phyloP scores from a whole-genome alignment of 805 yeast genomes.

The Nematodospora valgi region DNA sequence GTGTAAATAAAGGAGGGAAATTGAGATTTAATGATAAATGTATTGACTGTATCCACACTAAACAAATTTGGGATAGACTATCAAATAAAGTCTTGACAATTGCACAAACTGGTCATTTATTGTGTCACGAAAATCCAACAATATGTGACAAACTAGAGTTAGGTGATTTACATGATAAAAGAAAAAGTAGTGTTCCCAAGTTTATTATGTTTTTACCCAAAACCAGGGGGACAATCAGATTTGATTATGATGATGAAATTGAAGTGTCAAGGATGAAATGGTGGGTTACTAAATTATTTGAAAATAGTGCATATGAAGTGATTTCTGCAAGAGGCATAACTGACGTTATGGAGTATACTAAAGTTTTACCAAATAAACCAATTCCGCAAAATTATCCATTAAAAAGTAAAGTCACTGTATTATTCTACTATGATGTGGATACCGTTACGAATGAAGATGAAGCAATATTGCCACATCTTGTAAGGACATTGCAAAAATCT shows the following conservation, averaged over 20 bases:
- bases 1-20: slow-evolving; percentile 25
- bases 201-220: slow-evolving; percentile 54
- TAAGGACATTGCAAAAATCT: slow-evolving; percentile 57
- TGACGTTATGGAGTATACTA: slow-evolving; percentile 26
- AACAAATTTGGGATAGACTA: slow-evolving; percentile 55
- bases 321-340: slow-evolving; percentile 26
- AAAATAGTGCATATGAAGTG: slow-evolving; percentile 41
- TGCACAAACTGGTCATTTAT: slow-evolving; percentile 52
- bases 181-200: slow-evolving; percentile 28
- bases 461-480: slow-evolving; percentile 54
- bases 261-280: slow-evolving; percentile 29
- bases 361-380: slow-evolving; percentile 28
- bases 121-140: slow-evolving; percentile 49
- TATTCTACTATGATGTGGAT: slow-evolving; percentile 51
- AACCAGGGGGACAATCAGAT: slow-evolving; percentile 42
- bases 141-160: slow-evolving; percentile 55
- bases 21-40: slow-evolving; percentile 38
- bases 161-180: slow-evolving; percentile 18
- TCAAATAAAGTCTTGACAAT: slow-evolving; percentile 43
- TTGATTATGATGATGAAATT: slow-evolving; percentile 41
- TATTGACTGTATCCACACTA: slow-evolving; percentile 48
- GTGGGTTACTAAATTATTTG: slow-evolving; percentile 47
- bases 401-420: slow-evolving; percentile 44
- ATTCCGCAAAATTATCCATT: slow-evolving; percentile 35
- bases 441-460: slow-evolving; percentile 59